Conservation (phyloP, 2,329 filamentous ascomycete genomes). For the Aureobasidium sp. region DNA sequence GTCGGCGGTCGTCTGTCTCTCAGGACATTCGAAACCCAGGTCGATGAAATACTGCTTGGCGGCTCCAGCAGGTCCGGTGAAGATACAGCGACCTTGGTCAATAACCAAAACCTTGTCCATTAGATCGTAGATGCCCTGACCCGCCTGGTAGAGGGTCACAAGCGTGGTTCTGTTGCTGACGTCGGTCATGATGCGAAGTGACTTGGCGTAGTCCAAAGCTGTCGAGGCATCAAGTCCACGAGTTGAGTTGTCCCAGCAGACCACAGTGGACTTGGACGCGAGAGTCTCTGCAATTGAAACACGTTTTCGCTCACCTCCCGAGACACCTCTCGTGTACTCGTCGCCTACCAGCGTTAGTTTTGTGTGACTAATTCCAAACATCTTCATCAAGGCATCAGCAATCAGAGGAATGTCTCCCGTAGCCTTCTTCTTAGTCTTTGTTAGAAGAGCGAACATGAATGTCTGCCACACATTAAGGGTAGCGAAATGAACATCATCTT, state of each 20-base stretch:
- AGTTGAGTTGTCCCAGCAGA: conserved; percentile 75
- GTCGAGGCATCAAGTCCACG: conserved; percentile 74
- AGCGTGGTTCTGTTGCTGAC: conserved; percentile 64
- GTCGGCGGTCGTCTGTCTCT: conserved; percentile 65
- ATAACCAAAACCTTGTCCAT: conserved; percentile 80
- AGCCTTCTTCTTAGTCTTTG: conserved; percentile 64
- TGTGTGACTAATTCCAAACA: conserved; percentile 73
- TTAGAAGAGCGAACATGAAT: conserved; percentile 65
- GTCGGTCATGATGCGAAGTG: conserved; percentile 73
- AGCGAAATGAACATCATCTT: conserved; percentile 71
- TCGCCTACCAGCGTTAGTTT: conserved; percentile 70
- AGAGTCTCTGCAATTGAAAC: conserved; percentile 73
- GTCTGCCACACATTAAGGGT: conserved; percentile 72
- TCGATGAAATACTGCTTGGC: conserved; percentile 61
- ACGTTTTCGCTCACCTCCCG: conserved; percentile 73
- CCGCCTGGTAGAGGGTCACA: conserved; percentile 65
- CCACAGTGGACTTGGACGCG: conserved; percentile 64
- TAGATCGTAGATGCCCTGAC: conserved; percentile 61
- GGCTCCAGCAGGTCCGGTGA: conserved; percentile 54
- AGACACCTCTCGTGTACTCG: conserved; percentile 64
- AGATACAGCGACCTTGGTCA: conserved; percentile 63
- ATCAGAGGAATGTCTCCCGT: conserved; percentile 60
- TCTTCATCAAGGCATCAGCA: conserved; percentile 62
- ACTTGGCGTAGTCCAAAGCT: conserved; percentile 70
- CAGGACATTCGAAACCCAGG: conserved; percentile 55